These are phyloP conservation scores for Sordariomycetes sp. DNA, from an alignment of 2,329 filamentous ascomycete species.

Conservation along the genomic window DNA sequence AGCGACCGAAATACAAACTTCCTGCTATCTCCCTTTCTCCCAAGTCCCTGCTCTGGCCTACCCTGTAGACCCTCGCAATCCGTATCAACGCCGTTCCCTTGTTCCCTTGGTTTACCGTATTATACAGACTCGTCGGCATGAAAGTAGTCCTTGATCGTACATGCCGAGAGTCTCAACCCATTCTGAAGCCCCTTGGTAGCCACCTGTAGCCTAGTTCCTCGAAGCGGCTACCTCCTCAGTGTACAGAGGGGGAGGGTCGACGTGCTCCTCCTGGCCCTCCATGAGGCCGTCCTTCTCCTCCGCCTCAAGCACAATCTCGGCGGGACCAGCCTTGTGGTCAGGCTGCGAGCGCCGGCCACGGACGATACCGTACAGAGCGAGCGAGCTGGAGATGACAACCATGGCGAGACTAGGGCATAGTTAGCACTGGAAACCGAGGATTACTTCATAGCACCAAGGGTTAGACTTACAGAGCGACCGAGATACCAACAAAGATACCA, in stretches of 20 bases:
- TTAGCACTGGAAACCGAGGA: slow-evolving; percentile 12
- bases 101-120: neutral
- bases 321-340: slow-evolving; percentile 20
- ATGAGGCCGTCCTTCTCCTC: slow-evolving; percentile 43
- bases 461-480: slow-evolving; percentile 49
- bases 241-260: slow-evolving; percentile 18
- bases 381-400: slow-evolving; percentile 43
- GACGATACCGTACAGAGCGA: slow-evolving; percentile 26
- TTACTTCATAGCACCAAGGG: slow-evolving; percentile 12
- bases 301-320: slow-evolving; percentile 22
- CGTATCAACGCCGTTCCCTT: neutral
- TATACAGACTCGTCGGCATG: neutral
- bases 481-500: slow-evolving; percentile 58
- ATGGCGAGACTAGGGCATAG: slow-evolving; percentile 51
- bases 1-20: neutral
- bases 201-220: slow-evolving; percentile 10
- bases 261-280: slow-evolving; percentile 20
- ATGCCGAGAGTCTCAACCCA: neutral
- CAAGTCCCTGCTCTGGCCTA: neutral
- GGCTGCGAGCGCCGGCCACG: slow-evolving; percentile 17
- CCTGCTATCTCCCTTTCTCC: neutral
- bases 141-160: neutral
- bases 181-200: neutral
- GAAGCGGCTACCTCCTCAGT: slow-evolving; percentile 11
- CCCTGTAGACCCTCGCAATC: neutral